These are phyloP conservation scores for Colletotrichum acutatum DNA, from an alignment of 2,329 filamentous ascomycete genomes.

Conservation along the genomic window DNA sequence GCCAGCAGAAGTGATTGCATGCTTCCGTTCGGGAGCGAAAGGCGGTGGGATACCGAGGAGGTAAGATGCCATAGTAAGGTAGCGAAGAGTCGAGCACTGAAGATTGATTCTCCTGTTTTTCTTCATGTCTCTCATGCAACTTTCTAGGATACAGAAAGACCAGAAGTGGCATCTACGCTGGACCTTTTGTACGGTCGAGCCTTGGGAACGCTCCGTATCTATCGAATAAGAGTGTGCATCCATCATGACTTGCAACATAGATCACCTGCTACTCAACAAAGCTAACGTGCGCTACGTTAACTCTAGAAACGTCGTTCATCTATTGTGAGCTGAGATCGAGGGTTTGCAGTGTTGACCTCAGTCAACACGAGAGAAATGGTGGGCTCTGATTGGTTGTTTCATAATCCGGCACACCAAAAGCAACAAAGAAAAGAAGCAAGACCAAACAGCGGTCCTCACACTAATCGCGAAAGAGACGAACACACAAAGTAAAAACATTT, in stretches of 20 bases:
- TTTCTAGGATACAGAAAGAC: too few relatives aligned
- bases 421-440: slow-evolving; percentile 13
- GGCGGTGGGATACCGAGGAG: not conserved
- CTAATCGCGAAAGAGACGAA: not conserved
- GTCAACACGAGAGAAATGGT: not conserved
- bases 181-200: too few relatives aligned
- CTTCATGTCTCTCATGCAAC: too few relatives aligned
- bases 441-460: not conserved
- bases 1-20: slow-evolving; percentile 6
- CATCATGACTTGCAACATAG: not conserved
- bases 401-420: not conserved
- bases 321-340: not conserved
- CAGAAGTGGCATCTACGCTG: too few relatives aligned
- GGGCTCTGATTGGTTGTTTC: slow-evolving; percentile 17
- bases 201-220: not conserved
- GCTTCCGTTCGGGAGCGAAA: not conserved
- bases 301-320: not conserved
- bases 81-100: not conserved
- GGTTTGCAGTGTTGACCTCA: not conserved
- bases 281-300: not conserved
- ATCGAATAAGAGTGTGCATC: not conserved
- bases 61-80: not conserved
- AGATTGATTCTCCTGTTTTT: not conserved
- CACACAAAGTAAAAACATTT: not conserved
- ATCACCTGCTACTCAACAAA: not conserved